Evolutionary conservation across 1,139 yeast genomes (phyloP), one percentile per base, ranked within the genome.

Genomic region (Yamadazyma triangularis): DNA sequence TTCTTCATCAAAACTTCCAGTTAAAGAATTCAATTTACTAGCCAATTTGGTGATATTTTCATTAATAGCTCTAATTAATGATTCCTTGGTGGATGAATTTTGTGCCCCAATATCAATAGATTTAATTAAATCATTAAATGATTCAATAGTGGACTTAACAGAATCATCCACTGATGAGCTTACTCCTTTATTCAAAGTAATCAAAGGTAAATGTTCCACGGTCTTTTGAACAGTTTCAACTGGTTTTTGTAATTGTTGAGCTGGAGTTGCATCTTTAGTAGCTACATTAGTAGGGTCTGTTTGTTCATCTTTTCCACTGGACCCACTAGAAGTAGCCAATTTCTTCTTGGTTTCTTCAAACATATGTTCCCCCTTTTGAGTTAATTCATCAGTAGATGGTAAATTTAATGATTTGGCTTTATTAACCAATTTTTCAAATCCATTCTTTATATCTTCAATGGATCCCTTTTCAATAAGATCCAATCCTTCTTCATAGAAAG

Each of bases 91-190:
- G 8, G 53, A 41, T 44, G 64, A 54, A 26, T 51, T 50, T 18
- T 63, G 47, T 31, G 54, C 36, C 13, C 56, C 50, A 14, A 59
- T 58, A 44, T 77, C 79, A 36, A 79, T 67, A 25, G 73, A 58
- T 26, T 54, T 57, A 35, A 79, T 71, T 45, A 77, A 64, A 29
- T 58, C 60, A 53, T 79, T 79, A 52, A 79, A 63, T 4, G 77
- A 59, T 16, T 59, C 64, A 27, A 70, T 65, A 27, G 78, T 71
- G 26, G 50, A 55, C 31, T 62, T 58, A 28, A 81, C 71, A 6
- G 70, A 47, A 10, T 73, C 66, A 43, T 77, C 77, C 13, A 59
- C 57, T 6, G 54, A 39, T 6, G 50, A 38, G 9, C 45, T 43
- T 14, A 44, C 35, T 13, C 44, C 46, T 18, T 48, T 42, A 28